Evolutionary conservation across 192 early-diverging fungal genomes (phyloP), one percentile per base, ranked within the genome.

Genomic region (Kickxella alabastrina): DNA sequence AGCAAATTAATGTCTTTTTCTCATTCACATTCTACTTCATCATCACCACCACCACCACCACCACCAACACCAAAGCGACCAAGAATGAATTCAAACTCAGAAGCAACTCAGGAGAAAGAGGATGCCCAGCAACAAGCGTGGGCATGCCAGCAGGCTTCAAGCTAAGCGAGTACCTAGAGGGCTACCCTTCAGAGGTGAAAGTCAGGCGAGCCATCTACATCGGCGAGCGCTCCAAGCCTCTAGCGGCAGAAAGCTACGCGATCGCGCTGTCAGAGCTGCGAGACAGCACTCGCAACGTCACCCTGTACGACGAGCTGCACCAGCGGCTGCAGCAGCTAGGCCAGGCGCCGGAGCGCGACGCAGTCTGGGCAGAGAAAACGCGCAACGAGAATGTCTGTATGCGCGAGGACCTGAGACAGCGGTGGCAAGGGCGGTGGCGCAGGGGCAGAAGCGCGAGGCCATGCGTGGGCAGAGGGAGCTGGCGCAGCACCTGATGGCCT

Each of bases 201-300:
- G 52, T 68, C 12, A 50, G 43, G 21, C 54, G 64, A 8, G 71
- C 64, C 18, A 48, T 62, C 6, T 54, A 49, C 19, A 32, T 58
- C 19, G 64, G 50, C 12, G 52, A 67, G 48, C 50, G 42, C 10
- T 75, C 62, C 38, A 45, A 41, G 0, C 43, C 44, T 10, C 38
- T 75, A 9, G 25, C 59, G 10, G 31, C 28, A 6, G 59, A 47
- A 18, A 41, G 54, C 43, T 66, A 67, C 39, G 24, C 17, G 4
- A 43, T 57, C 21, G 71, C 71, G 0, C 18, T 62, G 42, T 47
- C 44, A 14, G 71, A 75, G 44, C 24, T 67, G 7, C 43, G 55
- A 26, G 18, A 17, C 31, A 46, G 32, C 4, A 75, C 71, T 6
- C 43, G 38, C 25, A 52, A 67, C 43, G 41, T 52, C 0, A 37